Base-by-base conservation (phyloP, 1,139 yeast genomes). In the Saccharomyces uvarum region DNA sequence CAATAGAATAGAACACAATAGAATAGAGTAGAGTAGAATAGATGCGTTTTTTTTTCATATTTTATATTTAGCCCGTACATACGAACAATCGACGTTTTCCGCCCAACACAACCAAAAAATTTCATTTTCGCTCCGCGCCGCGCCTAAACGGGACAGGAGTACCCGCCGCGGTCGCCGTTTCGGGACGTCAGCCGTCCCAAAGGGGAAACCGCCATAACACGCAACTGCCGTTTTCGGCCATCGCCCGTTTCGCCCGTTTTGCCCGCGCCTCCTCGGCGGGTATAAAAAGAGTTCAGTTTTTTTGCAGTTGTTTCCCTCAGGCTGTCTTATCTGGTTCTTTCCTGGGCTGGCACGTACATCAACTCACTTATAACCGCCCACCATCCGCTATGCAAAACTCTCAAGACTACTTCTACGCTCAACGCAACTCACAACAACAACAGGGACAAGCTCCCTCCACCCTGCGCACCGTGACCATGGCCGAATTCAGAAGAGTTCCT, bases 401-500 rank as follows among this genome's bases (percentile, higher is more conserved):
- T 19, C 44, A 38, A 38, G 44, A 38, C 44, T 19, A 19, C 26
- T 38, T 38, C 19, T 38, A 38, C 44, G 44, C 44, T 6, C 44
- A 38, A 38, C 21, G 24, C 19, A 21, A n/a, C 44, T 16, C n/a
- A 8, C 44, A 48, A 31, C 47, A 48, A 21, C 21, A 21, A 21
- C 21, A 50, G 48, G 56, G 54, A 49, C 57, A 54, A 9, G 47
- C 54, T 2, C 51, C 50, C 11, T 48, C 49, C 14, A 31, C 52
- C 9, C 11, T 38, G 26, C 44, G 44, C 19, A 38, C 44, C 44
- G 44, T 38, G 24, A 38, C 44, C 7, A 38, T 38, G 44, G 44
- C 44, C 13, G 47, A 63, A 41, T 66, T 66, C 59, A 61, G 72
- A 57, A 75, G 89, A 63, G 78, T 77, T 2, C 83, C 86, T 0